Evolutionary conservation across 176 grass and related monocot species (phyloP), one percentile per base, ranked within the genome.

Genomic region (Aechmea fasciata): DNA sequence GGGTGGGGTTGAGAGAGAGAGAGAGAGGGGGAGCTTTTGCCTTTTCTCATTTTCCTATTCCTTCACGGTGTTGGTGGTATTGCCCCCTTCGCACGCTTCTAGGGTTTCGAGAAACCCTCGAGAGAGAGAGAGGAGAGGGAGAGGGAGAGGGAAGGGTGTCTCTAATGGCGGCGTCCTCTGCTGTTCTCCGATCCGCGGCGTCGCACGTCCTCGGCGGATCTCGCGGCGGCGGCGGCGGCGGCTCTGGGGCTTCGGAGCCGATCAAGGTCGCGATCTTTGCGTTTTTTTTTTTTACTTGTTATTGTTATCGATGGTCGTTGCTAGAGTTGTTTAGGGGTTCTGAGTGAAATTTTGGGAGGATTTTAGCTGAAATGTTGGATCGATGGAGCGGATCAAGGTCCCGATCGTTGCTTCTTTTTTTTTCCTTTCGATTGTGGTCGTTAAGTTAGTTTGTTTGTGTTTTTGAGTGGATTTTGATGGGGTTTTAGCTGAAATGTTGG

Each of bases 91-190:
- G 77, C 24, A 50, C 68, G 50, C 57, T 67, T 48, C 57, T 62
- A 13, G 13, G 47, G 50, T 59, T 61, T 55, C 71, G 13, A 17
- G 10, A 54, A 61, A 13, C 1, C 11, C 23, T 11, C 71, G 33
- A 70, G 24, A 29, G 3, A 29, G 13, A 52, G 33, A 29, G 25
- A 26, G 25, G 25, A 26, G 25, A 26, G 25, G 33, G 1, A 15
- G 13, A 1, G 10, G 15, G 62, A 8, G 13, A 68, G 18, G 2
- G 59, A 9, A 65, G 26, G 26, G 47, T 13, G 29, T 25, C 1
- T 69, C 12, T 67, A 74, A 87, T 91, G 81, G 85, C 85, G 51
- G 65, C 85, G 18, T 80, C 79, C 63, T 79, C 85, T 51, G 72
- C 71, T 22, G 73, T 88, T 50, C 71, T 88, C 74, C 72, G 87